phyloP scores from a whole-genome alignment of 2,329 filamentous ascomycete genomes.

The Purpureocillium lavendulum region DNA sequence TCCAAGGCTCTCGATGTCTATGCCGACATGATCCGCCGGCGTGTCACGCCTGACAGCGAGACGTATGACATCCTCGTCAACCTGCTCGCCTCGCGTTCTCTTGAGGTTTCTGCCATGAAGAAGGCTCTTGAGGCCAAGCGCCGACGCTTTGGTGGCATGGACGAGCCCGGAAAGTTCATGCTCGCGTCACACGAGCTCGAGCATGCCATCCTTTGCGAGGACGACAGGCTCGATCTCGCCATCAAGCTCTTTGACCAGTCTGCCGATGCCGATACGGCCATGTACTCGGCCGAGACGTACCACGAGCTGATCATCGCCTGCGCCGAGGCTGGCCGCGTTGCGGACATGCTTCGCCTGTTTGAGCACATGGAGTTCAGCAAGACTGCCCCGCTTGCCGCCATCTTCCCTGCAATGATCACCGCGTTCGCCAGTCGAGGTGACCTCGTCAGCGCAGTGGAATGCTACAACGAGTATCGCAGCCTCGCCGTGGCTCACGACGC shows the following conservation, averaged over 20 bases:
- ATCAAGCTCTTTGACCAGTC: constrained; percentile 80
- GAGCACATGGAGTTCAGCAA: constrained; percentile 81
- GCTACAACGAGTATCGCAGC: constrained; percentile 89
- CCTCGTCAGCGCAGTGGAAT: constrained; percentile 79
- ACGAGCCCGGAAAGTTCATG: constrained; percentile 78
- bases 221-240: constrained; percentile 78
- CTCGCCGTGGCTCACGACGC: constrained; percentile 79
- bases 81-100: constrained; percentile 69
- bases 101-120: constrained; percentile 69
- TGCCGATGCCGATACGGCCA: constrained; percentile 49
- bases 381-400: constrained; percentile 66
- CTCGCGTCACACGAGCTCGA: constrained; percentile 82
- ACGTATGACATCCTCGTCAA: constrained; percentile 86
- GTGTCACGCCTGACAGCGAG: constrained; percentile 69
- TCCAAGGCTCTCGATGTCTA: constrained; percentile 92
- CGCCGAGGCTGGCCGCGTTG: constrained; percentile 69
- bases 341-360: constrained; percentile 86
- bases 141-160: constrained; percentile 76
- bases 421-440: constrained; percentile 79
- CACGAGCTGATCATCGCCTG: constrained; percentile 80
- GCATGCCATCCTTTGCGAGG: constrained; percentile 75
- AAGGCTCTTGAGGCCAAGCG: constrained; percentile 71
- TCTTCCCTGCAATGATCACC: constrained; percentile 92
- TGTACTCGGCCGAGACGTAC: constrained; percentile 77
- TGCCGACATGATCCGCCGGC: constrained; percentile 86